These are phyloP conservation scores for Plasmodium gonderi DNA, from an alignment of 169 alveolate species.

Conservation along the genomic window DNA sequence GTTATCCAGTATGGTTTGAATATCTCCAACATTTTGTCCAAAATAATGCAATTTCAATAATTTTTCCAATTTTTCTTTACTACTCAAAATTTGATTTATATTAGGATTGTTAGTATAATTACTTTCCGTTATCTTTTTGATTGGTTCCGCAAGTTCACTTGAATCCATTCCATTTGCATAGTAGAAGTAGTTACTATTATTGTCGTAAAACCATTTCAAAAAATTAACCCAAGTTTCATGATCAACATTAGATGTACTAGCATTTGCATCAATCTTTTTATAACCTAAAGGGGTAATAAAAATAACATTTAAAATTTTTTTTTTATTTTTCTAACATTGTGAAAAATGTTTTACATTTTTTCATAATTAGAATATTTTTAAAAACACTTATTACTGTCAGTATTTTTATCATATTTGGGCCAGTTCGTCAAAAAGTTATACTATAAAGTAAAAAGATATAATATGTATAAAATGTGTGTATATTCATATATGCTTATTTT, in stretches of 20 bases:
- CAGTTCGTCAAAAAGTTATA: neutral
- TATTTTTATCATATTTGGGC: neutral
- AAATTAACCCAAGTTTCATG: neutral
- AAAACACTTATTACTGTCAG: neutral
- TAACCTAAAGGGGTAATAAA: neutral
- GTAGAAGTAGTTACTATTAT: neutral
- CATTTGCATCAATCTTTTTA: neutral
- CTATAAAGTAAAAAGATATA: too few relatives aligned
- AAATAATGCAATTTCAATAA: neutral
- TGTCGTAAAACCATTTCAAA: neutral
- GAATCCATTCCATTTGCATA: neutral
- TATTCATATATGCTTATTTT: too few relatives aligned
- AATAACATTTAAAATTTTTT: neutral
- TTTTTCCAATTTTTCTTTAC: neutral
- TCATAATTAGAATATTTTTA: neutral
- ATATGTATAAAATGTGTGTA: too few relatives aligned
- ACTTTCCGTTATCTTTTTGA: neutral
- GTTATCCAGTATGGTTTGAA: neutral
- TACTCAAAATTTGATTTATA: neutral
- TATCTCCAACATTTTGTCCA: neutral
- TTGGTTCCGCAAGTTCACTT: neutral
- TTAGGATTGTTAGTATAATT: neutral
- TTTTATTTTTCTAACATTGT: neutral
- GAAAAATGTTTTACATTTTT: neutral
- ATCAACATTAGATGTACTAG: neutral